Base-by-base conservation (phyloP, 306 rosid species). In the Mimosa pudica region DNA sequence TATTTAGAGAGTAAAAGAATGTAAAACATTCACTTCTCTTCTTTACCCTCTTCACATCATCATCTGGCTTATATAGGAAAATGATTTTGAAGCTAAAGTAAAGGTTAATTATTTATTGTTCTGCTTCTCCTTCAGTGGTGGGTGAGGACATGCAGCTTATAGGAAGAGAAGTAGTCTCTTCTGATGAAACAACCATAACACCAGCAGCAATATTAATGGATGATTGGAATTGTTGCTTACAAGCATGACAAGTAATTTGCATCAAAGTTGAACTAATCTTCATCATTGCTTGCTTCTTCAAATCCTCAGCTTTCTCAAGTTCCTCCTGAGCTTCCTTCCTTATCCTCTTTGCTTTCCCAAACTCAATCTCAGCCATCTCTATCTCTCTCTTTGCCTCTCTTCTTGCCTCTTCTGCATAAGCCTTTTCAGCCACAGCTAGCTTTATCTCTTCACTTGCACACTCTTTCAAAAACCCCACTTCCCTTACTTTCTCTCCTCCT, bases 111-210 rank as follows among this genome's bases (percentile, higher is more conserved):
- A 82, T 70, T 38, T 38, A 82, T 70, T 61, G 66, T 9, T 88
- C 97, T 33, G 89, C 90, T 64, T 90, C 94, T 1, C 91, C 98
- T 81, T 89, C 96, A 45, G 97, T 92, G 18, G 92, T 90, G 32
- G 93, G 94, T 10, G 97, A 91, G 5, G 98, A 92, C 93, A 91
- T 84, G 83, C 93, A 91, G 75, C 97, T 93, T 82, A 90, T 80
- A 4, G 5, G 86, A 10, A 91, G 82, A 10, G 98, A 95, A 1
- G 92, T 92, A 1, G 92, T 92, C 64, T 92, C 95, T 70, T 89
- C 97, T 0, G 93, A 80, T 5, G 87, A 89, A 47, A 85, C 84
- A 47, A 85, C 84, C 30, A 24, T 24, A 24, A 24, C 30, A 24
- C 30, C 30, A 12, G 75, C 85, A 55, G 54, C 55, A 11, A 48